Percentiles rank a stretch among this genome's conserved stretches.
phyloP scores from a whole-genome alignment of 768 basidiomycete species.

The Russula brevipes region DNA sequence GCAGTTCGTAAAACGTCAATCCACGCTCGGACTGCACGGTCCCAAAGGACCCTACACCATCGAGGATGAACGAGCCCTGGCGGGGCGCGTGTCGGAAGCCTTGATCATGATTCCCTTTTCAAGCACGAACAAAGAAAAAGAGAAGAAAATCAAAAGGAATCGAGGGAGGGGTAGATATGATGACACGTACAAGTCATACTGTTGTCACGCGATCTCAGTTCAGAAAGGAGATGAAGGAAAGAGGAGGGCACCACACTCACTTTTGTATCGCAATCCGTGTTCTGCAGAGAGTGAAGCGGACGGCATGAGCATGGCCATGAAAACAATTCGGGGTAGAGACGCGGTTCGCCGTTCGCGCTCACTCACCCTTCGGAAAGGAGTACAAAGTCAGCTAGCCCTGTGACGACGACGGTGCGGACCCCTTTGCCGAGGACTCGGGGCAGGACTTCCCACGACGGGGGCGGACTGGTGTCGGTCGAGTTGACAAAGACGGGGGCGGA shows the following conservation, averaged over 20 bases:
- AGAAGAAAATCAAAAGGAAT: not conserved
- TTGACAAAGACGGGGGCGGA: conserved; percentile 5
- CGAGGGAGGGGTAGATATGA: not conserved
- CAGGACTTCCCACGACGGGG: not conserved
- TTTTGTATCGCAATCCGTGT: conserved; percentile 22
- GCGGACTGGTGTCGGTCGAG: conserved; percentile 12
- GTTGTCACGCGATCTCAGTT: not conserved
- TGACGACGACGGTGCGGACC: conserved; percentile 13
- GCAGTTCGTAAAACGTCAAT: conserved; percentile 21
- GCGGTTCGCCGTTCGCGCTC: not conserved
- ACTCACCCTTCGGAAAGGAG: conserved; percentile 22
- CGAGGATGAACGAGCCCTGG: conserved; percentile 20
- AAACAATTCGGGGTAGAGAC: not conserved
- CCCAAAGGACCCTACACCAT: conserved; percentile 20
- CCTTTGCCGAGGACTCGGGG: conserved; percentile 16
- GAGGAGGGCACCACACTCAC: conserved; percentile 5
- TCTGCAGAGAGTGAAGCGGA: not conserved
- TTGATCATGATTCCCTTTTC: conserved; percentile 20
- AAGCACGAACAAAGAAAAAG: not conserved
- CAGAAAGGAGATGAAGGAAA: not conserved
- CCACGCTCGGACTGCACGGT: conserved; percentile 24
- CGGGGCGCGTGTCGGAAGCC: conserved; percentile 19
- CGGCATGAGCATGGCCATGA: not conserved
- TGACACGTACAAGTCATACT: conserved; percentile 25
- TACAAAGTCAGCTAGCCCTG: conserved; percentile 14